Percentiles rank a stretch among this genome's conserved stretches.
Conservation (phyloP, 1,284 basidiomycete species). For the Sanghuangporus weigelae region DNA sequence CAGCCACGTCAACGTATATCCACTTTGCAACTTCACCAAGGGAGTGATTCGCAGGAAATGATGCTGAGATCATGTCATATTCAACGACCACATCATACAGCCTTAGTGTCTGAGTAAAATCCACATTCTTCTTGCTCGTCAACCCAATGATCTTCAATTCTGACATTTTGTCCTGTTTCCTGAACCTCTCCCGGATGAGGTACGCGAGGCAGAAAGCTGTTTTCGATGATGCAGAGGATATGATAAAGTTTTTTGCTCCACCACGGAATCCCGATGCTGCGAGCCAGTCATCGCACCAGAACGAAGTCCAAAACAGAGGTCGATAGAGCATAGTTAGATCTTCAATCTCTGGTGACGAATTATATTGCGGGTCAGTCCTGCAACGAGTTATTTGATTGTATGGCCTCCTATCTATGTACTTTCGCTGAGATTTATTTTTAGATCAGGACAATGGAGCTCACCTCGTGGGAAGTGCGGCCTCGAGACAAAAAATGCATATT, state of each 20-base stretch:
- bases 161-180: slow-evolving; percentile 22
- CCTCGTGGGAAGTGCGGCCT: slow-evolving; percentile 54
- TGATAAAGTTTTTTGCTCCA: slow-evolving; percentile 40
- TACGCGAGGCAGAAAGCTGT: slow-evolving; percentile 63
- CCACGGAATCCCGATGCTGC: slow-evolving; percentile 40
- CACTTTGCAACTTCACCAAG: slow-evolving; percentile 28
- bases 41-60: slow-evolving; percentile 17
- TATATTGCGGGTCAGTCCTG: slow-evolving; percentile 46
- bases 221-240: slow-evolving; percentile 62
- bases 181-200: slow-evolving; percentile 40
- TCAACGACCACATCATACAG: slow-evolving; percentile 50
- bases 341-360: slow-evolving; percentile 38
- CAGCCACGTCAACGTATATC: slow-evolving; percentile 61
- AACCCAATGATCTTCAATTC: slow-evolving; percentile 43
- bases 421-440: background rate
- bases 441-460: slow-evolving; percentile 22
- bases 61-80: slow-evolving; percentile 38
- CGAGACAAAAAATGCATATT: slow-evolving; percentile 46
- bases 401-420: slow-evolving; percentile 46
- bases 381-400: slow-evolving; percentile 63
- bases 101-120: slow-evolving; percentile 45
- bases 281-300: slow-evolving; percentile 66
- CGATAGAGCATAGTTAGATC: slow-evolving; percentile 63
- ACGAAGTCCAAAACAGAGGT: slow-evolving; percentile 64
- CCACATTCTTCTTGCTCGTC: slow-evolving; percentile 49